Conservation (phyloP, 2,329 filamentous ascomycete genomes). For the Fusarium haematococcum region DNA sequence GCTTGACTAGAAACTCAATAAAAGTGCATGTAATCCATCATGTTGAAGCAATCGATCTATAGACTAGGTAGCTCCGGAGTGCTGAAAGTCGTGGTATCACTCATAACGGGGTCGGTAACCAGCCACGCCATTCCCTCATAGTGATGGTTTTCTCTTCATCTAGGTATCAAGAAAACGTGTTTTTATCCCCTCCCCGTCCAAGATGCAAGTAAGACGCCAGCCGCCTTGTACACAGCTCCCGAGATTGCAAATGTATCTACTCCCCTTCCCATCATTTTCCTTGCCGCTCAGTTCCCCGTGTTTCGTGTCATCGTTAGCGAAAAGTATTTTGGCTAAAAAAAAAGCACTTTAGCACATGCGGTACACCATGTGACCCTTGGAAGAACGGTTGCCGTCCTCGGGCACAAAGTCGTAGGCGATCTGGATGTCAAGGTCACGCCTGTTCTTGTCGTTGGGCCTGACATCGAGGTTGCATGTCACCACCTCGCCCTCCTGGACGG, state of each 20-base stretch:
- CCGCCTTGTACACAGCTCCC: constrained; percentile 39
- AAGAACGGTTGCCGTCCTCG: constrained; percentile 75
- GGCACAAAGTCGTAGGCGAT: constrained; percentile 86
- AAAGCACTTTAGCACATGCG: constrained; percentile 72
- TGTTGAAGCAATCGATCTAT: constrained; percentile 44
- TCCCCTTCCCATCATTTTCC: constrained; percentile 15
- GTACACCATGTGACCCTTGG: constrained; percentile 80
- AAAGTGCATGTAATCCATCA: neutral
- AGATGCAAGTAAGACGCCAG: constrained; percentile 44
- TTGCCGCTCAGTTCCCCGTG: neutral
- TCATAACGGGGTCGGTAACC: constrained; percentile 44
- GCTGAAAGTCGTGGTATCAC: constrained; percentile 44
- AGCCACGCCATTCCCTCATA: constrained; percentile 36
- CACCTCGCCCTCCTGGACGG: constrained; percentile 87
- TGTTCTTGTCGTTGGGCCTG: constrained; percentile 93
- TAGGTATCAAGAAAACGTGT: constrained; percentile 31
- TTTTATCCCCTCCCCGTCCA: constrained; percentile 24
- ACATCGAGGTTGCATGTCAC: constrained; percentile 81
- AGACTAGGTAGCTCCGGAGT: constrained; percentile 45
- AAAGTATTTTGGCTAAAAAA: constrained; percentile 17
- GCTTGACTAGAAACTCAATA: neutral
- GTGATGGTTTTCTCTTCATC: constrained; percentile 35
- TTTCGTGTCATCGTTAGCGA: constrained; percentile 44
- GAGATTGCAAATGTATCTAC: constrained; percentile 35
- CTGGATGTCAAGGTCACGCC: constrained; percentile 91